Evolutionary conservation across 805 yeast genomes (phyloP), one percentile per base, ranked within the genome.

Genomic region (Lachancea mirantina): DNA sequence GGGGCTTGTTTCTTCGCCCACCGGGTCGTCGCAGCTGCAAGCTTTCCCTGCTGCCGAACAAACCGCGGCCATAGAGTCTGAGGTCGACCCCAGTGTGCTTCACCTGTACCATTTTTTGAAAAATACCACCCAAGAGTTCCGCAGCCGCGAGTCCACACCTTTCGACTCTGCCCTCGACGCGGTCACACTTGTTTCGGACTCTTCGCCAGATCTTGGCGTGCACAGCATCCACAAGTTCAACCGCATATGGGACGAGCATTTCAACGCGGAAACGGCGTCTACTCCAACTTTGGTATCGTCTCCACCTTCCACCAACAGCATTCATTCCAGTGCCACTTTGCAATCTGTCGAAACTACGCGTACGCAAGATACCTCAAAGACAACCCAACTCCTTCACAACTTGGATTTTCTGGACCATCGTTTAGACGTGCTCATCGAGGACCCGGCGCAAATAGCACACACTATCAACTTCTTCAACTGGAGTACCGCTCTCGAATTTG

Each of bases 401-500:
- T 21, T 36, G 28, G 40, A 36, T 14, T 28, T 18, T 5, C 29
- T 36, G 11, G 40, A 36, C 20, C 28, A 29, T 13, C 30, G 26
- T 11, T 20, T 32, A 6, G 34, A 36, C 8, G 18, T 25, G 14
- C 34, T 38, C 14, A 33, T 30, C n/a, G 35, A 38, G 26, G 41
- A 38, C 21, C 38, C 41, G 3, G 20, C 19, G 10, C 20, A 35
- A 10, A 33, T 38, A 15, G 33, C 30, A 16, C 24, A 23, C 13
- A 26, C 35, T 8, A 55, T 64, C 14, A 61, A 65, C 18, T 56
- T 65, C 25, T 67, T 65, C 46, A 68, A 71, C 46, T 70, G 68
- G 41, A 70, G 68, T 17, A 51, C 50, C 15, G 78, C 79, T 1
- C 43, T 61, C 5, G 46, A 51, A 5, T 50, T 62, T 8, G 77